A percentile compares a stretch with the other conserved stretches of the same genome.
Evolutionary conservation across 2,329 filamentous ascomycete genomes (phyloP).

Genomic region (Xylariaceae sp.): DNA sequence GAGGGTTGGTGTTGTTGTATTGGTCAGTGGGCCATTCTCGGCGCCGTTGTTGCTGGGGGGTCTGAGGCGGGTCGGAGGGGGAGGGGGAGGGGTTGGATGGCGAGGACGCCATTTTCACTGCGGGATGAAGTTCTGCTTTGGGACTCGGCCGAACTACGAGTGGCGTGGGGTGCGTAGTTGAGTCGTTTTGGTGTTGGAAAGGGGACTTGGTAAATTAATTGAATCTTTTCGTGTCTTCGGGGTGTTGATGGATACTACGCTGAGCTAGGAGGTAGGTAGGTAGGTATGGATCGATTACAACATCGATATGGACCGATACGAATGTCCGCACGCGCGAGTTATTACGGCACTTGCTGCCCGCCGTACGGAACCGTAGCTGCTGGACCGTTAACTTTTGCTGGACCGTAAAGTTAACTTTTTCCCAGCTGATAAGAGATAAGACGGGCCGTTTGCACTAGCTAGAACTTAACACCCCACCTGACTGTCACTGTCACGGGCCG

Average conservation of each 20-base stretch:
- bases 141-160: not conserved
- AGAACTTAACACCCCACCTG: not conserved
- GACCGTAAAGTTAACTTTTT: conserved; percentile 10
- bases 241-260: too few species aligned
- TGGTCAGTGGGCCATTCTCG: conserved; percentile 7
- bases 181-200: too few species aligned
- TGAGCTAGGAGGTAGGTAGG: too few species aligned
- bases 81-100: conserved; percentile 3
- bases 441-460: not conserved
- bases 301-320: too few species aligned
- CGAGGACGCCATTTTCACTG: conserved; percentile 12
- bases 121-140: not conserved
- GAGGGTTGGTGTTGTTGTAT: conserved; percentile 28
- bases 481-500: too few species aligned
- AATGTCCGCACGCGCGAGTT: too few species aligned
- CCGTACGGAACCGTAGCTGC: too few species aligned
- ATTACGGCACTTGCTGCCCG: too few species aligned
- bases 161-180: not conserved
- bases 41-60: conserved; percentile 6
- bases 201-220: too few species aligned
- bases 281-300: too few species aligned
- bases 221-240: too few species aligned
- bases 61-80: not conserved
- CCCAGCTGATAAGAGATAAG: conserved; percentile 16
- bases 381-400: too few species aligned